Percentiles rank a stretch among this genome's conserved stretches.
Conservation (phyloP, 768 basidiomycete species). For the Gelatoporia subvermispora region DNA sequence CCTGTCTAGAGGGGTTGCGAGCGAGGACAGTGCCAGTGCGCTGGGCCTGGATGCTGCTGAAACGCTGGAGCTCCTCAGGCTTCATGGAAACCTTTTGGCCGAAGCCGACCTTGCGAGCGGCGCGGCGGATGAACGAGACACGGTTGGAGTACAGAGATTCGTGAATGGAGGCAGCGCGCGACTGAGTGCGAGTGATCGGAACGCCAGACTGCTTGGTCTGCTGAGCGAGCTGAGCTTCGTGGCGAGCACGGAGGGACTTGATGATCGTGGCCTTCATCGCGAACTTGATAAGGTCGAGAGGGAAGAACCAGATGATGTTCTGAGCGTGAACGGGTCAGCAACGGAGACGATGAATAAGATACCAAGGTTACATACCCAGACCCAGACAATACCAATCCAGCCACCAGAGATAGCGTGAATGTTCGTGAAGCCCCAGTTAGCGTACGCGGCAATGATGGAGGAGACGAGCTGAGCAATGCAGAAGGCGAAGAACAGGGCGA, state of each 20-base stretch:
- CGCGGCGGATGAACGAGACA: slow-evolving; percentile 87
- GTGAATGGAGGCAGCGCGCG: slow-evolving; percentile 85
- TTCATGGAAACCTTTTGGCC: slow-evolving; percentile 75
- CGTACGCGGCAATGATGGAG: slow-evolving; percentile 93
- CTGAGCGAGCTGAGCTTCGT: slow-evolving; percentile 32
- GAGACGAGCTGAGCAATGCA: slow-evolving; percentile 90
- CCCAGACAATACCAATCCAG: slow-evolving; percentile 97
- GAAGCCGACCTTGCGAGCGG: slow-evolving; percentile 85
- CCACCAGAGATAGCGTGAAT: slow-evolving; percentile 78
- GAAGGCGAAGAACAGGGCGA: slow-evolving; percentile 87
- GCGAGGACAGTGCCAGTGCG: slow-evolving; percentile 74
- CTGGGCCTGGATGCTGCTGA: slow-evolving; percentile 82
- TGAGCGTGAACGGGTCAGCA: slow-evolving; percentile 27
- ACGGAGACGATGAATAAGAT: neutral
- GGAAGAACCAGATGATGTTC: slow-evolving; percentile 96
- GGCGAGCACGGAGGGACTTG: slow-evolving; percentile 72
- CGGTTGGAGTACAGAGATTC: slow-evolving; percentile 94
- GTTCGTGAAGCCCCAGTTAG: slow-evolving; percentile 90
- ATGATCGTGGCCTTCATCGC: slow-evolving; percentile 93
- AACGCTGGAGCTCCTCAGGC: slow-evolving; percentile 80
- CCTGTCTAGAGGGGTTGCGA: slow-evolving; percentile 59
- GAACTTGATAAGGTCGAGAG: slow-evolving; percentile 95
- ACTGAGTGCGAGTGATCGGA: slow-evolving; percentile 81
- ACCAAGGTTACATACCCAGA: slow-evolving; percentile 63
- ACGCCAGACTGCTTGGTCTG: slow-evolving; percentile 44